phyloP scores from a whole-genome alignment of 169 alveolate genomes.

The Eimeria nieschulzi region DNA sequence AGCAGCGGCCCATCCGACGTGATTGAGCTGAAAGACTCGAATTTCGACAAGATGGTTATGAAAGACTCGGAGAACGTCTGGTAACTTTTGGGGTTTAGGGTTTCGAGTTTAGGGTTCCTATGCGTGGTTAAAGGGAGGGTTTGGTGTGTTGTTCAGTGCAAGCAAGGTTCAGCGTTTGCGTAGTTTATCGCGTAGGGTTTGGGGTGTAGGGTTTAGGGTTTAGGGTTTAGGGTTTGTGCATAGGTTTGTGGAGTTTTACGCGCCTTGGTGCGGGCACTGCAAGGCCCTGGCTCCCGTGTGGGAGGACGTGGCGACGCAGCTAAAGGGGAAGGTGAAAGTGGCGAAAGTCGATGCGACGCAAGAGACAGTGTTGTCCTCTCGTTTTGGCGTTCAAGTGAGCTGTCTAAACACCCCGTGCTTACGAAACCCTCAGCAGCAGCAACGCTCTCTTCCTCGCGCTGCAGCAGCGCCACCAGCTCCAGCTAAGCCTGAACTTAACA shows the following conservation, averaged over 20 bases:
- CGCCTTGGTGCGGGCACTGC: conserved; percentile 96
- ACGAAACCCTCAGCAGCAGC: neutral
- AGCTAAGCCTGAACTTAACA: too few species aligned
- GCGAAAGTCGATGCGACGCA: conserved; percentile 91
- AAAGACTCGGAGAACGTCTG: conserved; percentile 79
- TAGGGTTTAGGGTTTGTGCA: conserved; percentile 38
- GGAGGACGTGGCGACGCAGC: conserved; percentile 76
- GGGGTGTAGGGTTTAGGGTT: neutral
- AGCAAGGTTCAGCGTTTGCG: neutral
- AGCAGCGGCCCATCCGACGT: conserved; percentile 62
- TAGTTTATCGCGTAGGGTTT: too few species aligned
- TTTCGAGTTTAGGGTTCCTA: neutral
- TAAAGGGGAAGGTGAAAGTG: conserved; percentile 85
- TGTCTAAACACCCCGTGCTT: neutral
- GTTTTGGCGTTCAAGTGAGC: conserved; percentile 69
- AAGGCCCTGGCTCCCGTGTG: conserved; percentile 93
- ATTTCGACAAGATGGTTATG: conserved; percentile 80
- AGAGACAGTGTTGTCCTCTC: conserved; percentile 81
- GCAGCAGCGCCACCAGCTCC: too few species aligned
- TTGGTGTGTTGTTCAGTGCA: too few species aligned
- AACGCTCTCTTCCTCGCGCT: too few species aligned
- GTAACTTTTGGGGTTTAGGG: conserved; percentile 68
- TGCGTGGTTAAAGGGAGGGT: too few species aligned
- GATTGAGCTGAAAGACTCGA: conserved; percentile 78
- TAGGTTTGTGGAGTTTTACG: conserved; percentile 86